Evolutionary conservation across 306 rosid species (phyloP).

Genomic region (Datisca glomerata): DNA sequence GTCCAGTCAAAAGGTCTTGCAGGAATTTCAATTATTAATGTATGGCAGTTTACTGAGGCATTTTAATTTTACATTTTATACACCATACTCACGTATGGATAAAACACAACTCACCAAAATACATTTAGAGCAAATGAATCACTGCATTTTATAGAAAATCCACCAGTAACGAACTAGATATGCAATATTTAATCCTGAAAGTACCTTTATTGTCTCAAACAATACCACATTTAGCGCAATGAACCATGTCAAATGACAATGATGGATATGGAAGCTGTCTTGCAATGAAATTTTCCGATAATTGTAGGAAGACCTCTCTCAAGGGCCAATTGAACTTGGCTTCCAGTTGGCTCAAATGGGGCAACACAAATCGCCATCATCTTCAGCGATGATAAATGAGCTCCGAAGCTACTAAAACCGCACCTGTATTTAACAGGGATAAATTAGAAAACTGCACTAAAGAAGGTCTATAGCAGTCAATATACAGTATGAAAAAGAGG

Average conservation of each 20-base stretch:
- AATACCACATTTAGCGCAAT: conserved; percentile 82
- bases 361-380: conserved; percentile 86
- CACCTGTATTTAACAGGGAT: too few species aligned
- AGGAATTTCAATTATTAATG: neutral
- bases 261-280: conserved; percentile 87
- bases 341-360: conserved; percentile 80
- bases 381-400: conserved; percentile 71
- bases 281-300: conserved; percentile 57
- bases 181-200: neutral
- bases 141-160: neutral
- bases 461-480: too few species aligned
- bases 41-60: too few species aligned
- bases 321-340: conserved; percentile 91
- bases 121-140: neutral
- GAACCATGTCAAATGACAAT: conserved; percentile 77
- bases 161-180: neutral
- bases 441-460: too few species aligned
- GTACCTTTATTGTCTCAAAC: conserved; percentile 67
- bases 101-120: too few species aligned
- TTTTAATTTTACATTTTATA: too few species aligned
- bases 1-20: too few species aligned
- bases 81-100: neutral
- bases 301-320: conserved; percentile 97
- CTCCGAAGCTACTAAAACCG: conserved; percentile 98
- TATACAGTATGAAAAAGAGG: too few species aligned